Evolutionary conservation across 345 rosid species (phyloP), one percentile per base, ranked within the genome.

Genomic region (Arabis hirsuta): DNA sequence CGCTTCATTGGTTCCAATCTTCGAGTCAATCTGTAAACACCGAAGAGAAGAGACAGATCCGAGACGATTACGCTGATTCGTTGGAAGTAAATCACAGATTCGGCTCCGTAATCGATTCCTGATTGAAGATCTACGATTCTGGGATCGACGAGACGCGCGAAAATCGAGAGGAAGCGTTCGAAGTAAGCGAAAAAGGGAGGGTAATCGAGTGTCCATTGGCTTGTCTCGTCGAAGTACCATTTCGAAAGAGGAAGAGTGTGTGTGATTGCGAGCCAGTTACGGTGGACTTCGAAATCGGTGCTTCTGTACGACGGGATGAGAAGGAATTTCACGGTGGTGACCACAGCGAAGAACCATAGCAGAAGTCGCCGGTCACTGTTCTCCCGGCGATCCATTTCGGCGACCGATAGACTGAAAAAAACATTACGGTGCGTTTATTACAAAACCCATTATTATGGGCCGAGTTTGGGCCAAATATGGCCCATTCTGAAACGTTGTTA

Each of bases 181-280:
- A 88, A 85, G 72, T 84, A 88, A 14, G 92, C 91, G 55, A 89
- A 91, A 62, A 91, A 87, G 0, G 93, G 96, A 48, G 96, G 96
- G 73, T 95, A 95, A 78, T 95, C 97, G 53, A 95, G 99, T 47
- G 96, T 91, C 96, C 99, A 95, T 50, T 80, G 87, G 73, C 96
- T 91, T 24, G 96, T 88, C 82, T 88, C 88, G 73, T 91, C 92
- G 11, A 80, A 52, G 86, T 91, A 91, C 99, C 99, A 95, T 67
- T 78, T 72, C 9, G 86, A 70, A 71, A 91, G 86, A 42, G 99
- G 96, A 20, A 91, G 92, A 32, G 96, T 83, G 72, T 79, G 84
- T 20, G 99, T 88, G 57, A 95, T 63, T 43, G 97, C 96, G 2
- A 95, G 85, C 99, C 99, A 95, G 74, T 95, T 87, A 55, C 97